These are phyloP conservation scores for Colletotrichum abscissum DNA, from an alignment of 2,329 filamentous ascomycete species.

Conservation along the genomic window DNA sequence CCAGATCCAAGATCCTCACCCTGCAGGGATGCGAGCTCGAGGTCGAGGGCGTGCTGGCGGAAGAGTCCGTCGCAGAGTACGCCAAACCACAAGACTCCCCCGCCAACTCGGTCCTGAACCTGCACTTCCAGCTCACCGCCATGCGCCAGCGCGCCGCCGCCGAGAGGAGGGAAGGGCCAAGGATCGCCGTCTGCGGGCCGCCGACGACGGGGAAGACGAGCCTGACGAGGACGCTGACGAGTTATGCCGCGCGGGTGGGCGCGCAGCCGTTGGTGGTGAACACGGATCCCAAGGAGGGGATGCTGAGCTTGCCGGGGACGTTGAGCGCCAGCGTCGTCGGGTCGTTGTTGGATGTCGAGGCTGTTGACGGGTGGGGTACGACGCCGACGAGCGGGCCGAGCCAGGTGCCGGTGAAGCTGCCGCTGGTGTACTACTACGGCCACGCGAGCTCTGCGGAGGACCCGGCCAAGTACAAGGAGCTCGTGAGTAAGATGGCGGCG, in stretches of 20 bases:
- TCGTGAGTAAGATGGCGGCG: slow-evolving; percentile 82
- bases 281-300: slow-evolving; percentile 82
- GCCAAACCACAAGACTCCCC: slow-evolving; percentile 81
- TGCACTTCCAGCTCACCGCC: slow-evolving; percentile 87
- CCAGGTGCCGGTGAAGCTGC: slow-evolving; percentile 88
- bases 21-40: slow-evolving; percentile 93
- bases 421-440: slow-evolving; percentile 91
- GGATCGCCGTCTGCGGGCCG: slow-evolving; percentile 86
- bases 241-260: slow-evolving; percentile 80
- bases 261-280: slow-evolving; percentile 86
- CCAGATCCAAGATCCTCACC: slow-evolving; percentile 89
- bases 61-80: slow-evolving; percentile 70
- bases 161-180: slow-evolving; percentile 69
- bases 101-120: slow-evolving; percentile 82
- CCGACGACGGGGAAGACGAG: slow-evolving; percentile 86
- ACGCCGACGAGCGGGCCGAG: slow-evolving; percentile 93
- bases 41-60: slow-evolving; percentile 70
- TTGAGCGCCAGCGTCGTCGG: slow-evolving; percentile 89
- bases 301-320: slow-evolving; percentile 82
- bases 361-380: slow-evolving; percentile 87
- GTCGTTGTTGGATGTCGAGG: slow-evolving; percentile 83
- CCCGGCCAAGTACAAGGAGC: slow-evolving; percentile 75
- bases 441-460: slow-evolving; percentile 79
- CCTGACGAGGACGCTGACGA: slow-evolving; percentile 79
- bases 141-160: slow-evolving; percentile 72